A percentile compares a stretch with the other conserved stretches of the same genome.
These are phyloP conservation scores for Phialophora verrucosa DNA, from an alignment of 2,329 filamentous ascomycete species.

Conservation along the genomic window DNA sequence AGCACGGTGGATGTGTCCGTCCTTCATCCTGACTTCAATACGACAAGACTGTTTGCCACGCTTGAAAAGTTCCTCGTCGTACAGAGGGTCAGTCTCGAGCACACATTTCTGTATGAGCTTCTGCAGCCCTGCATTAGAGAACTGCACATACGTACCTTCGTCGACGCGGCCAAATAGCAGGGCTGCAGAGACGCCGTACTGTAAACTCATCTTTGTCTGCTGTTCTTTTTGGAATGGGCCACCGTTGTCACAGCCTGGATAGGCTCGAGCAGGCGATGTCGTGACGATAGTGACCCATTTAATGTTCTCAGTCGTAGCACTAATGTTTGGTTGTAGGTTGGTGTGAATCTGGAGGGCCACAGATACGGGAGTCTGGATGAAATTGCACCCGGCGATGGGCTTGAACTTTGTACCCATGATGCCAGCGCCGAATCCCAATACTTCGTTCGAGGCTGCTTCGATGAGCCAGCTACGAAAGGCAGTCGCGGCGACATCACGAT, in stretches of 20 bases:
- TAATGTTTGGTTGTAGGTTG: neutral
- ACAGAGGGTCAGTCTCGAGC: slow-evolving; percentile 6
- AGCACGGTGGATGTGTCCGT: neutral
- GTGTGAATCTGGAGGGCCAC: slow-evolving; percentile 2
- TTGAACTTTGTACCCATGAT: slow-evolving; percentile 25
- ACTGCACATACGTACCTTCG: slow-evolving; percentile 16
- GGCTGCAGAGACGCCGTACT: slow-evolving; percentile 20
- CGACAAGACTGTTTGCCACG: slow-evolving; percentile 19
- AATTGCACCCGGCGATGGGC: slow-evolving; percentile 27
- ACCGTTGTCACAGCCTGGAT: slow-evolving; percentile 25
- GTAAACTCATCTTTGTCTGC: slow-evolving; percentile 30
- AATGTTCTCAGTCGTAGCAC: neutral
- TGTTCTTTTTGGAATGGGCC: slow-evolving; percentile 22
- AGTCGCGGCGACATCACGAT: neutral
- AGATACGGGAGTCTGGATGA: slow-evolving; percentile 23
- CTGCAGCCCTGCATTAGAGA: slow-evolving; percentile 4
- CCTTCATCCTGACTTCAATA: slow-evolving; percentile 15
- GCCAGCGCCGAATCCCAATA: slow-evolving; percentile 10
- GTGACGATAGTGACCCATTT: slow-evolving; percentile 15
- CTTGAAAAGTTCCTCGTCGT: slow-evolving; percentile 10
- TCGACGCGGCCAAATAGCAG: slow-evolving; percentile 23
- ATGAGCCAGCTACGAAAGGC: no score
- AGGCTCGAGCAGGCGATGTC: slow-evolving; percentile 17
- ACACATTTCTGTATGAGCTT: slow-evolving; percentile 7
- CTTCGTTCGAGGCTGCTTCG: neutral